Percentiles rank a stretch among this genome's conserved stretches.
These are phyloP conservation scores for Fusarium xylarioides DNA, from an alignment of 2,329 filamentous ascomycete genomes.

Conservation along the genomic window DNA sequence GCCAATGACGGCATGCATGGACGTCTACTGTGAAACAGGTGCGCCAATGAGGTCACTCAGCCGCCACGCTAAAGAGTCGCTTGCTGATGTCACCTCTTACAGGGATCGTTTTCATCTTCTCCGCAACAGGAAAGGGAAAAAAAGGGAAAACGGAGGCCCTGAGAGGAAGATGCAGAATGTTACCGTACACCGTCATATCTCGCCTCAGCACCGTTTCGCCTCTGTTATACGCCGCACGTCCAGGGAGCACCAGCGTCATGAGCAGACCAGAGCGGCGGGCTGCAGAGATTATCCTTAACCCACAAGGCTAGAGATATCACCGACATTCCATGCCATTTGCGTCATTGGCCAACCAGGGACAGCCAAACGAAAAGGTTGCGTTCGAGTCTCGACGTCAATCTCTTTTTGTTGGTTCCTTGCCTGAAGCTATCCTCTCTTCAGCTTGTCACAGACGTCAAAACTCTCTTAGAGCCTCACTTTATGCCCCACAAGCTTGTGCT, in stretches of 20 bases:
- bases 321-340: conserved; percentile 27
- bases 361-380: not conserved
- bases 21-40: not conserved
- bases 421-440: not conserved
- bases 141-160: conserved; percentile 8
- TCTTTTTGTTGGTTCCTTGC: not conserved
- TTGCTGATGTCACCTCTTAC: conserved; percentile 38
- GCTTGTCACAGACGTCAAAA: conserved; percentile 4
- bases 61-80: conserved; percentile 20
- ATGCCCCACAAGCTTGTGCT: conserved; percentile 9
- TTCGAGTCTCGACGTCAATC: not conserved
- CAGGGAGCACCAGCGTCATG: conserved; percentile 17
- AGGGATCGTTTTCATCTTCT: not conserved
- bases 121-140: not conserved
- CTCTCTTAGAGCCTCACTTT: conserved; percentile 22
- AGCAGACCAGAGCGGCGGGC: conserved; percentile 3
- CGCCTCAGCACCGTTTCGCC: conserved; percentile 28
- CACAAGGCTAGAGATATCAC: conserved; percentile 25
- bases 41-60: conserved; percentile 41
- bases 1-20: conserved; percentile 39
- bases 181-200: conserved; percentile 32
- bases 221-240: conserved; percentile 9
- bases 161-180: conserved; percentile 3
- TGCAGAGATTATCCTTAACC: conserved; percentile 8
- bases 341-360: conserved; percentile 25